Percentiles rank a stretch among this genome's conserved stretches.
These are phyloP conservation scores for Spizellomyces sp. DNA, from an alignment of 192 early-diverging fungal genomes.

Conservation along the genomic window DNA sequence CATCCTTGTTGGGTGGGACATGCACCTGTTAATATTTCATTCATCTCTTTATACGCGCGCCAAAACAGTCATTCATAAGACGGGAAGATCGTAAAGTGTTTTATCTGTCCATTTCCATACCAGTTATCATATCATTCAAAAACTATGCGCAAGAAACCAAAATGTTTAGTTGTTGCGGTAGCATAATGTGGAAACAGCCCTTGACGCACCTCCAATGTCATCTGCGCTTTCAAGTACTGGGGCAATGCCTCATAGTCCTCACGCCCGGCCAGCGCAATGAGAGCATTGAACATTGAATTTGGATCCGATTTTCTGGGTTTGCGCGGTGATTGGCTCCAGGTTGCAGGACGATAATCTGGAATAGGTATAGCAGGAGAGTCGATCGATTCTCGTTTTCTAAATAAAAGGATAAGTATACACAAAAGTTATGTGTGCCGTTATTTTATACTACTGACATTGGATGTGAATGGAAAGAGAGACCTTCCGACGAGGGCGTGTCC, in stretches of 20 bases:
- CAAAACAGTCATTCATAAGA: not conserved
- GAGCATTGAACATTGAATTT: slow-evolving; percentile 18
- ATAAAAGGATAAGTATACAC: too few relatives aligned
- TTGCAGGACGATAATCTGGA: not conserved
- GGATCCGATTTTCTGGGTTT: slow-evolving; percentile 7
- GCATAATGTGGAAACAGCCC: not conserved
- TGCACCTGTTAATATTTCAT: slow-evolving; percentile 19
- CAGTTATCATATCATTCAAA: slow-evolving; percentile 21
- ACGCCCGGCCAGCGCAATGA: not conserved
- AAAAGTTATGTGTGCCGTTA: not conserved
- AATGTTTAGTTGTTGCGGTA: not conserved
- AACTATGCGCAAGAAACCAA: not conserved
- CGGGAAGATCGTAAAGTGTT: not conserved
- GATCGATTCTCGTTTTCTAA: not conserved
- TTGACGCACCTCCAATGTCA: slow-evolving; percentile 1
- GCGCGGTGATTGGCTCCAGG: not conserved
- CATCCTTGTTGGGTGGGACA: not conserved
- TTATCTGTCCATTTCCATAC: slow-evolving; percentile 1
- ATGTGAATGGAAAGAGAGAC: too few relatives aligned
- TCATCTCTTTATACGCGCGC: slow-evolving; percentile 6
- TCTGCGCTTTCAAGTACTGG: slow-evolving; percentile 2
- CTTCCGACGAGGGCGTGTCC: too few relatives aligned
- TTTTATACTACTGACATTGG: not conserved
- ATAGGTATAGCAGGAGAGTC: not conserved
- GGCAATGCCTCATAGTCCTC: slow-evolving; percentile 17